These are phyloP conservation scores for Phoma sp. DNA, from an alignment of 2,329 filamentous ascomycete genomes.

Conservation along the genomic window DNA sequence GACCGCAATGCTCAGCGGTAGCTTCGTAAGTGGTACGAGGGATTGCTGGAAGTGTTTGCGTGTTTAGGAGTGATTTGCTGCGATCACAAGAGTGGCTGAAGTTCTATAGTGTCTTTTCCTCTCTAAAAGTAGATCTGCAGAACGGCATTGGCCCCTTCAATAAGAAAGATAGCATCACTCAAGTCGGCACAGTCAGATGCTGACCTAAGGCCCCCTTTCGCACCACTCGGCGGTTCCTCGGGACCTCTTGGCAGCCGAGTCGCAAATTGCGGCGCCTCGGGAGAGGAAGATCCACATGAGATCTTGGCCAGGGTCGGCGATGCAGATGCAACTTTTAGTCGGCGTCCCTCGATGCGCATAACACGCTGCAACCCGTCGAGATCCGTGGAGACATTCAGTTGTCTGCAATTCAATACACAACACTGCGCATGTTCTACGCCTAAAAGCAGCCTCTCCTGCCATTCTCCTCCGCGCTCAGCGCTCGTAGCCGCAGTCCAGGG, in stretches of 20 bases:
- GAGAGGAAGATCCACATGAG: constrained; percentile 1
- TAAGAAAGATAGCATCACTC: too few relatives aligned
- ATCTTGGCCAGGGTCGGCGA: constrained; percentile 1
- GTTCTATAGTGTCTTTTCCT: too few relatives aligned
- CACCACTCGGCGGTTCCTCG: too few relatives aligned
- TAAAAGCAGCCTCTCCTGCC: not conserved
- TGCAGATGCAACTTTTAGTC: constrained; percentile 7
- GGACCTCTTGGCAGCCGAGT: constrained; percentile 16
- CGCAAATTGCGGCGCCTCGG: constrained; percentile 21
- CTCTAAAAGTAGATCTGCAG: too few relatives aligned
- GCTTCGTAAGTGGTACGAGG: too few relatives aligned
- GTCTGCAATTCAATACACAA: not conserved
- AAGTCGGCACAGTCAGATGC: too few relatives aligned
- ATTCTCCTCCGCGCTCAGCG: not conserved
- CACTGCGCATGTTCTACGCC: not conserved
- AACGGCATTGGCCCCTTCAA: too few relatives aligned
- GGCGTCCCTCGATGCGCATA: not conserved
- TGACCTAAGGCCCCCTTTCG: too few relatives aligned
- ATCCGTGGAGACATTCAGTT: constrained; percentile 6
- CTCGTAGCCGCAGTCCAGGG: not conserved
- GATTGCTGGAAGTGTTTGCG: too few relatives aligned
- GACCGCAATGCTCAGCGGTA: too few relatives aligned
- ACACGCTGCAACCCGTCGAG: not conserved
- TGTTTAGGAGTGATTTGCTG: too few relatives aligned
- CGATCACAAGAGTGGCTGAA: too few relatives aligned